Percentiles rank a stretch among this genome's conserved stretches.
Conservation (phyloP, 371 early-diverging fungal genomes). For the Nosema muscidifuracis region DNA sequence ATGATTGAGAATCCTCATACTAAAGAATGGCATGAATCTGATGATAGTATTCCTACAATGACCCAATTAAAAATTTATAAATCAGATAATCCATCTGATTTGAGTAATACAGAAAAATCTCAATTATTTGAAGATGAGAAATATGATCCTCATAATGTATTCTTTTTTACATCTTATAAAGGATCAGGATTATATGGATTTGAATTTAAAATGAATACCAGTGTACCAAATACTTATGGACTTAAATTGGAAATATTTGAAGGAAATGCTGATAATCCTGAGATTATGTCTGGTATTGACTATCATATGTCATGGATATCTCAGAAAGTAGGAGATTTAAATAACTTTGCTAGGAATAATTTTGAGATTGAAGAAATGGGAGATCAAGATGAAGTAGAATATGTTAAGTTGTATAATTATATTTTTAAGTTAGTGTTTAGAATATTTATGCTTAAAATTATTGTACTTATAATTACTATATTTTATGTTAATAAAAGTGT, state of each 20-base stretch:
- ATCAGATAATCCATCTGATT: slow-evolving; percentile 9
- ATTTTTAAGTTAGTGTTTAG: slow-evolving; percentile 49
- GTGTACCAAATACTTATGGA: slow-evolving; percentile 22
- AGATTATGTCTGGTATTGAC: slow-evolving; percentile 55
- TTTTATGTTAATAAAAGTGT: slow-evolving; percentile 53
- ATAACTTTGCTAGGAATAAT: slow-evolving; percentile 51
- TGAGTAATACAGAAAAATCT: slow-evolving; percentile 20
- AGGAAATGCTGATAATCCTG: slow-evolving; percentile 49
- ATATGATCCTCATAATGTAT: slow-evolving; percentile 38
- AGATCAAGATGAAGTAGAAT: slow-evolving; percentile 46
- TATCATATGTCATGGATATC: slow-evolving; percentile 49
- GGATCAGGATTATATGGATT: slow-evolving; percentile 43
- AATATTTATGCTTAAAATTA: slow-evolving; percentile 50
- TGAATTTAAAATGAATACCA: slow-evolving; percentile 35
- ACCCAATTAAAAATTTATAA: slow-evolving; percentile 26
- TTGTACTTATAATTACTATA: slow-evolving; percentile 48
- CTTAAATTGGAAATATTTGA: slow-evolving; percentile 48
- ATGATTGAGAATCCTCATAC: neutral
- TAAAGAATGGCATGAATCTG: slow-evolving; percentile 18
- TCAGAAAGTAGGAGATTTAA: slow-evolving; percentile 46
- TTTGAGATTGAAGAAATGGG: slow-evolving; percentile 50
- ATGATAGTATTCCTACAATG: neutral
- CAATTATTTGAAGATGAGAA: slow-evolving; percentile 43
- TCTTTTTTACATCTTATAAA: slow-evolving; percentile 48
- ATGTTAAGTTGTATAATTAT: slow-evolving; percentile 34